Evolutionary conservation across 2,329 filamentous ascomycete genomes (phyloP).

Genomic region (Botrytis medusae): DNA sequence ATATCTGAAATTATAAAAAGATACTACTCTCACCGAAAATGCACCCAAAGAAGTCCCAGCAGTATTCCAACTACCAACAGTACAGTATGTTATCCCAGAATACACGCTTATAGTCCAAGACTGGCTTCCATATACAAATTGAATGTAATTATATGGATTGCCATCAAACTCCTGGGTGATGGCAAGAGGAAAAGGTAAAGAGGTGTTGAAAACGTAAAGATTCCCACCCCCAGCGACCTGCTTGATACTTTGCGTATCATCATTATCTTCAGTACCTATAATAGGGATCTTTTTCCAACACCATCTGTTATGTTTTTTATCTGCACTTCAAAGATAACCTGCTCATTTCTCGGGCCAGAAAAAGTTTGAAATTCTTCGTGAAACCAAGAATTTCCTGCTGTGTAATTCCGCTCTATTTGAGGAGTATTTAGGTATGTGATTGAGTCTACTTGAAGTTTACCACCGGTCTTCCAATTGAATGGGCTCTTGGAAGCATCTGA

Average conservation of each 20-base stretch:
- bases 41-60: background rate
- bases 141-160: background rate
- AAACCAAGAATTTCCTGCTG: background rate
- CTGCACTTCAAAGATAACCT: background rate
- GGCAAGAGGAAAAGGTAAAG: background rate
- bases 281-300: background rate
- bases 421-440: background rate
- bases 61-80: background rate
- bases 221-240: background rate
- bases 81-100: background rate
- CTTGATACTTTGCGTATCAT: background rate
- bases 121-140: background rate
- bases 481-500: background rate
- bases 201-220: background rate
- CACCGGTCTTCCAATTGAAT: background rate
- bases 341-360: background rate
- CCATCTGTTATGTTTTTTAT: background rate
- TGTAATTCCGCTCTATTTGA: background rate
- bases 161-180: background rate
- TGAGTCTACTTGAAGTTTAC: background rate
- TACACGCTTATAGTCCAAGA: background rate
- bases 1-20: background rate
- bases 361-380: background rate
- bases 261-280: background rate
- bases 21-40: background rate